phyloP scores from a whole-genome alignment of 2,329 filamentous ascomycete genomes.

The Beauveria pseudobassiana region DNA sequence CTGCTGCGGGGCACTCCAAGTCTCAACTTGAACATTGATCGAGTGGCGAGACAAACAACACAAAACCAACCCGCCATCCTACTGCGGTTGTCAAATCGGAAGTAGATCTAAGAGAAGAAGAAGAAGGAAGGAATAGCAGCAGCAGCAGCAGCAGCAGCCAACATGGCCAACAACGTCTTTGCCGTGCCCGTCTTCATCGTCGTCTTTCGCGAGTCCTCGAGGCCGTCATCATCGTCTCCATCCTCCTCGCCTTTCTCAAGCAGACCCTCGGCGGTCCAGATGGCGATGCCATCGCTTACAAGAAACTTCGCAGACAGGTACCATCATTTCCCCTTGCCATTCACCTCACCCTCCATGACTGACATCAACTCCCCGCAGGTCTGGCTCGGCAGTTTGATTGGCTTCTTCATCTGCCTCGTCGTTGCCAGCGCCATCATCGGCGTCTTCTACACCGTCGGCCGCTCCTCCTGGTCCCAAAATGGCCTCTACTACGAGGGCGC shows the following conservation, averaged over 20 bases:
- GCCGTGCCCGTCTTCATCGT: conserved; percentile 82
- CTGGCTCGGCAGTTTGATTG: conserved; percentile 59
- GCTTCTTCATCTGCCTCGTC: conserved; percentile 56
- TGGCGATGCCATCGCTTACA: conserved; percentile 55
- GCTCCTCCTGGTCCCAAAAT: conserved; percentile 56
- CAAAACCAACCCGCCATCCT: background rate
- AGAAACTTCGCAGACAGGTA: conserved; percentile 60
- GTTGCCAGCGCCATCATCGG: conserved; percentile 63
- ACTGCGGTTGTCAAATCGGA: no score
- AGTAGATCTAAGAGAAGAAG: no score
- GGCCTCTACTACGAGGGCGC: conserved; percentile 78
- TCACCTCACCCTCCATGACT: background rate
- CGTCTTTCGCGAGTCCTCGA: conserved; percentile 82
- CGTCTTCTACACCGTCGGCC: conserved; percentile 61
- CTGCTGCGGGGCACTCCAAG: no score
- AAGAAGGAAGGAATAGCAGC: no score
- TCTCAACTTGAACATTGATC: background rate
- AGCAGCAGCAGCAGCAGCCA: conserved; percentile 12
- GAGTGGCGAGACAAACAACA: background rate
- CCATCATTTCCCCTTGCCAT: background rate
- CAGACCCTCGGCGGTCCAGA: conserved; percentile 63
- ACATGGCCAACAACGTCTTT: conserved; percentile 62
- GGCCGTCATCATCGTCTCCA: conserved; percentile 76
- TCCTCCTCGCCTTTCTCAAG: conserved; percentile 80
- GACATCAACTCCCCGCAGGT: conserved; percentile 18